Evolutionary conservation across 2,329 filamentous ascomycete genomes (phyloP).

Genomic region (Thyridium curvatum): DNA sequence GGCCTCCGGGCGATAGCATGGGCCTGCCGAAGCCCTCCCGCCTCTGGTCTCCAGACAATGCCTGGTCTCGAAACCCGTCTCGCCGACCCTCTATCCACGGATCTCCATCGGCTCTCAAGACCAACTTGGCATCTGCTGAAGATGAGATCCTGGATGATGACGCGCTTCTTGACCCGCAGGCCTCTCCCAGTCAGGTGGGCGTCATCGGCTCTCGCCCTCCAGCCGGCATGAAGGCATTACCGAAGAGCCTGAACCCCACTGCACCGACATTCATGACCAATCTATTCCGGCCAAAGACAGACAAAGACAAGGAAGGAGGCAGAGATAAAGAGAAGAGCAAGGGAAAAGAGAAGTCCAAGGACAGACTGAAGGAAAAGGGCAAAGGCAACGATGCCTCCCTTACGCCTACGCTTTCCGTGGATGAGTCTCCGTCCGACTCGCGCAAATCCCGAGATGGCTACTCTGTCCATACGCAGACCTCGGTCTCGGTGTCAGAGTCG

Average conservation of each 20-base stretch:
- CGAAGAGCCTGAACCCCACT: slow-evolving; percentile 71
- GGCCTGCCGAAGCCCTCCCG: slow-evolving; percentile 43
- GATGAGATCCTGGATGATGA: slow-evolving; percentile 58
- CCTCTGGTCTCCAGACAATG: slow-evolving; percentile 59
- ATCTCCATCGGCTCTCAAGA: slow-evolving; percentile 57
- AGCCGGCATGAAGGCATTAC: slow-evolving; percentile 41
- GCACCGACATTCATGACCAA: slow-evolving; percentile 81
- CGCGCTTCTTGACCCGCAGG: slow-evolving; percentile 44
- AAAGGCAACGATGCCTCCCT: slow-evolving; percentile 24
- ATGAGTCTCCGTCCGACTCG: slow-evolving; percentile 42
- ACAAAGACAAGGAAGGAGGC: slow-evolving; percentile 22
- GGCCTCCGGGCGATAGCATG: slow-evolving; percentile 37
- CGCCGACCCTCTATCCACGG: slow-evolving; percentile 77
- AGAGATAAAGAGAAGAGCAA: slow-evolving; percentile 20
- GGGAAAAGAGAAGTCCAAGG: slow-evolving; percentile 31
- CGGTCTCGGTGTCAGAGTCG: slow-evolving; percentile 54
- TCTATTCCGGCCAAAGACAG: slow-evolving; percentile 46
- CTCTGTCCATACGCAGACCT: slow-evolving; percentile 52
- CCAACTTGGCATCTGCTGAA: slow-evolving; percentile 56
- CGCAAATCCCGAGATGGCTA: slow-evolving; percentile 50
- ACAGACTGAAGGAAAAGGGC: slow-evolving; percentile 30
- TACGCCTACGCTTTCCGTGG: slow-evolving; percentile 30
- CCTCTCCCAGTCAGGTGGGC: slow-evolving; percentile 52
- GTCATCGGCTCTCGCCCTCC: slow-evolving; percentile 75
- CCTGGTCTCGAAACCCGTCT: slow-evolving; percentile 64